These are phyloP conservation scores for Chaetoceros tenuissimus DNA, from an alignment of 108 stramenopile genomes.

Conservation along the genomic window DNA sequence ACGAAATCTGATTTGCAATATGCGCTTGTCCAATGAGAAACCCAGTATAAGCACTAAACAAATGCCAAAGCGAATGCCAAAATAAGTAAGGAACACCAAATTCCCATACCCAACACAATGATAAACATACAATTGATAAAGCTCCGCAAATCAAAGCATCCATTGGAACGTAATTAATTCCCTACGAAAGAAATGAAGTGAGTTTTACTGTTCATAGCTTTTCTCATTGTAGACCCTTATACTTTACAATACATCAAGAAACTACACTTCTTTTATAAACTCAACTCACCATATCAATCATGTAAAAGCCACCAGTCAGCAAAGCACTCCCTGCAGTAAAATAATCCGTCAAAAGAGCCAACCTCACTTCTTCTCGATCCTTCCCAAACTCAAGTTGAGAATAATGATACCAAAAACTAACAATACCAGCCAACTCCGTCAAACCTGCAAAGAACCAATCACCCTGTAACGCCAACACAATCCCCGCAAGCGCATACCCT, in stretches of 20 bases:
- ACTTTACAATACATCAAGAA: too few relatives aligned
- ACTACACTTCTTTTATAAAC: too few relatives aligned
- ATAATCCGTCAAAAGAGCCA: conserved; percentile 73
- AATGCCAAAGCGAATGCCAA: conserved; percentile 74
- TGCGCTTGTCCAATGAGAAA: conserved; percentile 54
- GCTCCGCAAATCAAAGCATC: conserved; percentile 29
- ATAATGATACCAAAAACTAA: conserved; percentile 73
- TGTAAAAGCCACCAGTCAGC: conserved; percentile 33
- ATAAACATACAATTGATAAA: conserved; percentile 28
- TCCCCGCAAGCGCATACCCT: conserved; percentile 54
- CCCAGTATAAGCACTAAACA: conserved; percentile 59
- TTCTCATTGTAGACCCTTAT: too few relatives aligned
- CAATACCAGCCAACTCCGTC: conserved; percentile 59
- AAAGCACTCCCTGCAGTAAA: conserved; percentile 43
- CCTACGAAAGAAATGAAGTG: too few relatives aligned
- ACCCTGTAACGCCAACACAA: conserved; percentile 36
- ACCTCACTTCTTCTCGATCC: conserved; percentile 37
- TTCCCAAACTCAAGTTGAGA: conserved; percentile 51
- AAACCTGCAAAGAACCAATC: conserved; percentile 41
- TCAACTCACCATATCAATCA: conserved; percentile 27
- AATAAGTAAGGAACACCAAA: conserved; percentile 43
- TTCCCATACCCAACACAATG: conserved; percentile 71
- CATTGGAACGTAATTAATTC: conserved; percentile 25
- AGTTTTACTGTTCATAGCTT: too few relatives aligned
- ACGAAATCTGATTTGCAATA: neutral